Base-by-base conservation (phyloP, 2,329 filamentous ascomycete genomes). In the Ambrosiella beaveri region DNA sequence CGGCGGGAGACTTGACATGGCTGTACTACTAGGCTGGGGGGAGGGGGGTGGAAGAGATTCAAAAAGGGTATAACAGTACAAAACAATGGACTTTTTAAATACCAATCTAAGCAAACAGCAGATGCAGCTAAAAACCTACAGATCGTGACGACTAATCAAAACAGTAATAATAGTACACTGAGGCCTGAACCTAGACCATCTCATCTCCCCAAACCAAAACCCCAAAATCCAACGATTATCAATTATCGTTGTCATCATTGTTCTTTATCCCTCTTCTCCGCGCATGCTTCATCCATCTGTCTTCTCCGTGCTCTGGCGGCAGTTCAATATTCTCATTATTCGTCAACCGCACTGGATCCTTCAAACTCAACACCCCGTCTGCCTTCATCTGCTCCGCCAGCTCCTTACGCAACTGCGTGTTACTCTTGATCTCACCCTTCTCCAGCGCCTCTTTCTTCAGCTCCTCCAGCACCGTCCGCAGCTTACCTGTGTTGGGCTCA, bases 1-100 rank as follows among this genome's bases (percentile, higher is more conserved):
- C 75, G 6, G 71, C 71, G 60, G 75, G 74, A 4, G 80, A 81
- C 60, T 62, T 80, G 62, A 74, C 74, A 0, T 71, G 81, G 6
- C 69, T 81, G 51, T 79, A 81, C 64, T 71, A 73, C 57, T 80
- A 67, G 66, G 57, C 39, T 12, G 45, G 17, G 45, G 17, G 11
- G 17, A 15, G n/a, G 27, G 15, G n/a, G 5, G 36, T 38, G 3
- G 17, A 19, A 19, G 9, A 35, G 3, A 41, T 6, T 12, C 5
- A 41, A 13, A 44, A 44, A n/a, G 54, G 49, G 50, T 17, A 57
- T 27, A 44, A 60, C 51, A 56, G 56, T 7, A 60, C 55, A 53
- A 27, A 40, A 38, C 3, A 19, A 40, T 51, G 47, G 36, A 15
- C n/a, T n/a, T 17, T 27, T 27, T 27, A 27, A 9, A 52, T 52